Evolutionary conservation across 163 green algal species (phyloP), one percentile per base, ranked within the genome.

Genomic region (Scenedesmus sp.): DNA sequence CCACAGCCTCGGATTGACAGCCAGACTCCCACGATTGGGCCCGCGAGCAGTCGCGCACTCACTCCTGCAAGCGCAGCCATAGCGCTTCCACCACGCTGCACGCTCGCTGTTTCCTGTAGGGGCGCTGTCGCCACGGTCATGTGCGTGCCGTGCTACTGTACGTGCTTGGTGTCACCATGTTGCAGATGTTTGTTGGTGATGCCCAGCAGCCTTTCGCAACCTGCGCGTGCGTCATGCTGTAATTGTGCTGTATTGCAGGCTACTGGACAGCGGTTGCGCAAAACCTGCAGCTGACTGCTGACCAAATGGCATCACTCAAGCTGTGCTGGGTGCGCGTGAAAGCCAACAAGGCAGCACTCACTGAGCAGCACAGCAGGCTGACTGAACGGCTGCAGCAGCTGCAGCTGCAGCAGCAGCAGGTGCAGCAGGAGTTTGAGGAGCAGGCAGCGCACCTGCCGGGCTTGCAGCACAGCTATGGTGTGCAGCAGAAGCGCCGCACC

Each of bases 381-480:
- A 46, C 54, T 18, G 18, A 18, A 5, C 26, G 85, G 12, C 60
- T 90, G 23, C 57, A 62, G 7, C 5, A 90, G 66, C 85, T 84
- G 66, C 85, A 79, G 62, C 84, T 81, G 84, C 60, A 82, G 84
- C 84, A 89, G 84, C 59, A 88, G 74, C 18, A 9, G 26, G 10
- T 84, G 77, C 77, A 57, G 46, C 77, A 6, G 23, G 10, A 84
- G 77, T 20, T 73, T 56, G n/a, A 73, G 15, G 15, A 87, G 26
- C 82, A 73, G 18, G 82, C 82, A 73, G 20, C 62, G 7, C 60
- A 87, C 54, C 82, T 73, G 82, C 82, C 73, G 60, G 13, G 52
- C 15, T 13, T 82, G 60, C 60, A 52, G 60, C n/a, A 55, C 2
- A 8, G 8, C 8, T 66, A 66, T 66, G 59, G 59, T 66, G 59